Conservation (phyloP, 2,329 filamentous ascomycete genomes). For the Hirsutella minnesotensis region DNA sequence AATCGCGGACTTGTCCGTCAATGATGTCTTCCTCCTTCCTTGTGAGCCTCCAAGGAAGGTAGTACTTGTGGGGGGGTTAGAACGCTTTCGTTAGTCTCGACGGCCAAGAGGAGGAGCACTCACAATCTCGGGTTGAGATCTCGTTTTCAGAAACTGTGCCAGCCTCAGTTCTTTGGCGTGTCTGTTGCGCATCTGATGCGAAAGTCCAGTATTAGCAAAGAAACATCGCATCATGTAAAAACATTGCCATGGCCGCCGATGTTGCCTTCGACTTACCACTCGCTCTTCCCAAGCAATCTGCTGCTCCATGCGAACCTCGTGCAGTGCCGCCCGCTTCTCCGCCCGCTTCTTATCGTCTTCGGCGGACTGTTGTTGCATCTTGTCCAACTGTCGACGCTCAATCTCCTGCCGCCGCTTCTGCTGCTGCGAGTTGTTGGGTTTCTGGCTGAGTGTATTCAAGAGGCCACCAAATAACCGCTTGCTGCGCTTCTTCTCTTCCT, state of each 20-base stretch:
- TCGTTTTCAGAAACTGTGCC: slow-evolving; percentile 65
- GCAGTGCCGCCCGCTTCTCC: slow-evolving; percentile 52
- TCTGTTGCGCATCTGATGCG: slow-evolving; percentile 56
- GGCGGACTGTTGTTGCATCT: slow-evolving; percentile 57
- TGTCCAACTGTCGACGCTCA: slow-evolving; percentile 70
- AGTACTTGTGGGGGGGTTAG: slow-evolving; percentile 46
- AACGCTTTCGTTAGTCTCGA: not conserved
- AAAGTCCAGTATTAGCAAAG: not conserved
- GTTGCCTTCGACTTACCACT: slow-evolving; percentile 40
- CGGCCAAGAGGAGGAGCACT: slow-evolving; percentile 19
- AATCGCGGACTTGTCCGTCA: slow-evolving; percentile 55
- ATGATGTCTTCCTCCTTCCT: slow-evolving; percentile 59
- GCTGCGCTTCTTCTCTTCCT: slow-evolving; percentile 75
- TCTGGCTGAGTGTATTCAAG: slow-evolving; percentile 67
- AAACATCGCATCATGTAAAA: not conserved
- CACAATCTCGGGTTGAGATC: slow-evolving; percentile 61
- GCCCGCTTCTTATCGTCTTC: slow-evolving; percentile 58
- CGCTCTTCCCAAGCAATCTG: slow-evolving; percentile 66
- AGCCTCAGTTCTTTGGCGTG: slow-evolving; percentile 61
- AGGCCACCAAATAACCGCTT: slow-evolving; percentile 78
- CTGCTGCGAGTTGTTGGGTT: slow-evolving; percentile 46
- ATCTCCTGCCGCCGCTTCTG: slow-evolving; percentile 67
- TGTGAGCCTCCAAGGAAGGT: slow-evolving; percentile 70
- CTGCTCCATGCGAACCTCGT: slow-evolving; percentile 49
- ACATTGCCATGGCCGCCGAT: too few species aligned